Conservation (phyloP, 495 filamentous ascomycete genomes). For the Rhypophila decipiens region DNA sequence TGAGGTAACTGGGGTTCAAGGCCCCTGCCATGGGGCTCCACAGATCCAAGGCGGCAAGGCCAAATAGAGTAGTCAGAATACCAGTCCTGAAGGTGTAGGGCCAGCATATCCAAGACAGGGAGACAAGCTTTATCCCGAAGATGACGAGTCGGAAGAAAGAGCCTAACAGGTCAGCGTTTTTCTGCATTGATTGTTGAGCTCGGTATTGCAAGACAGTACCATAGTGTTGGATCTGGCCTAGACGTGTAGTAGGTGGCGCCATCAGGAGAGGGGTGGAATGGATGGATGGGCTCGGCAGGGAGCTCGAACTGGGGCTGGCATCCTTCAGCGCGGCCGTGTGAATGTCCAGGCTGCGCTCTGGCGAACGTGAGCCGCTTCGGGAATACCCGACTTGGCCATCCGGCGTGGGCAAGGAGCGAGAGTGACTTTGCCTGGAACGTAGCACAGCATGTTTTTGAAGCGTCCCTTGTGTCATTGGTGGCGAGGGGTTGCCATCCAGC, state of each 20-base stretch:
- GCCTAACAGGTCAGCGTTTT: conserved; percentile 15
- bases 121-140: conserved; percentile 34
- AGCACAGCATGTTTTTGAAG: conserved; percentile 23
- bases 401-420: conserved; percentile 25
- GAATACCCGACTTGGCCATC: conserved; percentile 29
- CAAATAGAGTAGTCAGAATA: conserved; percentile 27
- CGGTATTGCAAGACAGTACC: conserved; percentile 24
- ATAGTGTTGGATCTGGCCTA: conserved; percentile 32
- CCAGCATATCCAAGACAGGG: conserved; percentile 37
- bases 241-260: conserved; percentile 45
- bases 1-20: conserved; percentile 3
- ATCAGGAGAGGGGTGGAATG: conserved; percentile 48
- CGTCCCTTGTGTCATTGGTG: conserved; percentile 18
- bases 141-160: conserved; percentile 26
- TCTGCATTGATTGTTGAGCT: conserved; percentile 13
- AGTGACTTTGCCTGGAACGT: conserved; percentile 10
- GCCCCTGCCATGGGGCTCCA: conserved; percentile 11
- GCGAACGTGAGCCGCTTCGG: conserved; percentile 19
- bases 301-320: conserved; percentile 12
- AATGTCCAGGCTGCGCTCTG: conserved; percentile 18
- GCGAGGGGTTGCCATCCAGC: conserved; percentile 18
- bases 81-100: conserved; percentile 33
- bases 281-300: conserved; percentile 24
- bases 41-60: conserved; percentile 35
- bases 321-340: conserved; percentile 4